Evolutionary conservation across 2,329 filamentous ascomycete species (phyloP).

Genomic region (Davidsoniella virescens): DNA sequence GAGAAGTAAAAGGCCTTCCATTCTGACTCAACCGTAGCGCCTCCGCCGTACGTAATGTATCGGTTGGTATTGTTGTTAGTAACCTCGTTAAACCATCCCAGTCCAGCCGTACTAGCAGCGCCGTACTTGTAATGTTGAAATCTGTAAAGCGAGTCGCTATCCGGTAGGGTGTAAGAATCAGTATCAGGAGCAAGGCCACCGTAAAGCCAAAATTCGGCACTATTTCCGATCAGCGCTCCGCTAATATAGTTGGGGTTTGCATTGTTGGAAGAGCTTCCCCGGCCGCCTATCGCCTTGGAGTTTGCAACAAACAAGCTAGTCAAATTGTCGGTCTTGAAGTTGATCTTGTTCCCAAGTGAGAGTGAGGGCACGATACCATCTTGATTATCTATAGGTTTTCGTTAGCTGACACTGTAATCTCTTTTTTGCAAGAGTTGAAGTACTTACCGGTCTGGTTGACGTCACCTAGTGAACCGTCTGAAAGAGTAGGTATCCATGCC

Average conservation of each 20-base stretch:
- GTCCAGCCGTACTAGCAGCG: slow-evolving; percentile 25
- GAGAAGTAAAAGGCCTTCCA: slow-evolving; percentile 58
- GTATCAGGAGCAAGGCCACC: slow-evolving; percentile 35
- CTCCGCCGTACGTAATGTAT: slow-evolving; percentile 49
- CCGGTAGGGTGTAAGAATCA: slow-evolving; percentile 23
- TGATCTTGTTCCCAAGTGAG: slow-evolving; percentile 35
- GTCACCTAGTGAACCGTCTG: slow-evolving; percentile 24
- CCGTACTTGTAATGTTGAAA: slow-evolving; percentile 41
- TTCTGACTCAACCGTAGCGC: slow-evolving; percentile 49
- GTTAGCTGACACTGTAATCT: slow-evolving; percentile 10
- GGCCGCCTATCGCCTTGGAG: slow-evolving; percentile 30
- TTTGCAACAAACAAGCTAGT: slow-evolving; percentile 38
- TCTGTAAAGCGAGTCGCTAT: slow-evolving; percentile 26
- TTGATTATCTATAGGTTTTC: slow-evolving; percentile 28
- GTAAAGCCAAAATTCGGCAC: slow-evolving; percentile 46
- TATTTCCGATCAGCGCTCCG: slow-evolving; percentile 48
- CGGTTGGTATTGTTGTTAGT: slow-evolving; percentile 35
- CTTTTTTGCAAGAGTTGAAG: not conserved
- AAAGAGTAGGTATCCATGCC: slow-evolving; percentile 34
- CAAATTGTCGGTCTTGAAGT: slow-evolving; percentile 13
- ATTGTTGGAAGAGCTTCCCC: slow-evolving; percentile 34
- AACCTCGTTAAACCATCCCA: slow-evolving; percentile 25
- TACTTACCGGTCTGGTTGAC: slow-evolving; percentile 26
- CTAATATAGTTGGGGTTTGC: slow-evolving; percentile 40
- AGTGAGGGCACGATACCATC: slow-evolving; percentile 38